Evolutionary conservation across 2,329 filamentous ascomycete genomes (phyloP), one percentile per base, ranked within the genome.

Genomic region (Graphilbum fragrans): DNA sequence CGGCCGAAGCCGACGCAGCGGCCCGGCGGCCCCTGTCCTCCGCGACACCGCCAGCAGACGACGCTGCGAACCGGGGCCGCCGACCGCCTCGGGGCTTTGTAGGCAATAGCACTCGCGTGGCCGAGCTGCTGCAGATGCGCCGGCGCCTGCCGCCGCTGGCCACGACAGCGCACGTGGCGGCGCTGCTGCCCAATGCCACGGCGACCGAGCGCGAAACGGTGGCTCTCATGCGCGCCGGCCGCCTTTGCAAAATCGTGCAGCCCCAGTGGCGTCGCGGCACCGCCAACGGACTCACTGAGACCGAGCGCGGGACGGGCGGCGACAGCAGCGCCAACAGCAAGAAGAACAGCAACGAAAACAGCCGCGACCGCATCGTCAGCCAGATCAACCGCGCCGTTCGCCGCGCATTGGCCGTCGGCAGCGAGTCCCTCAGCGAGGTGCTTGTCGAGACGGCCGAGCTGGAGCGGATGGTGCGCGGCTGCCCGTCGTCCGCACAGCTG

Each of bases 131-230:
- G 40, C 74, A 77, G 46, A 78, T 73, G 53, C 67, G 80, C 17
- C 60, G 58, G 25, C 59, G 59, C 14, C 57, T 84, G 32, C 79
- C 83, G 10, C 76, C 75, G 0, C 63, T 86, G 19, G 74, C 82
- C 5, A 80, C 77, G 0, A 57, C 77, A 18, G 71, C 77, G 2
- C 82, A 87, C 54, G 56, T 87, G 7, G 72, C 80, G 46, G 72
- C 79, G 2, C 58, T 86, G 2, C 65, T 82, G 35, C 60, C 41
- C 19, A 77, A 73, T 3, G 74, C 80, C 2, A 83, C 80, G 0
- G 65, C 63, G 2, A 75, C 76, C 2, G 82, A 86, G 57, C 66
- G 82, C 36, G 81, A 84, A 54, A 66, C 82, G 18, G 77, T 72
- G 4, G 69, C 77, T 50, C 64, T 86, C 29, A 58, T 72, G 17